Evolutionary conservation across 768 basidiomycete species (phyloP), one percentile per base, ranked within the genome.

Genomic region (Amanita pseudoporphyria): DNA sequence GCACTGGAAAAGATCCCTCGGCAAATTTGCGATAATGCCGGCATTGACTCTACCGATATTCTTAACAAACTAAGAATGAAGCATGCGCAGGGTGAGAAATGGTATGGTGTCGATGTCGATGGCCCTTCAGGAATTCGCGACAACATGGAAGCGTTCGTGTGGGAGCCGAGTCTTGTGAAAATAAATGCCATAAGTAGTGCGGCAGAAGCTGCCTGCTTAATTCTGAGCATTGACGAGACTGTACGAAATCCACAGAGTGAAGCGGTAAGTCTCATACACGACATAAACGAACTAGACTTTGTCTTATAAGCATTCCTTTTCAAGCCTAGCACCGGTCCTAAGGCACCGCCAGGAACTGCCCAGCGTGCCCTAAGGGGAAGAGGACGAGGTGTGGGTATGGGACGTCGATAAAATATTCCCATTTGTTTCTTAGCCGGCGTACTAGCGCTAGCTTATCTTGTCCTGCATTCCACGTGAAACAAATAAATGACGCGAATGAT

Each of bases 11-110:
- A 96, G 56, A 97, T 99, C 61, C 96, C 96, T 24, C 83, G 96
- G 26, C 95, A 98, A 64, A 97, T 99, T 52, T 97, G 90, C 64
- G 95, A 98, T 66, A 99, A 99, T 60, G 96, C 96, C 7, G 96
- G 96, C 18, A 70, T 98, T 26, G 96, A 99, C 67, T 93, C 96
- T 2, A 98, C 94, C 5, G 96, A 98, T 62, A 82, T 98, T 49
- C 71, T 99, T 39, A 98, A 98, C 71, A 96, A 96, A 65, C 79
- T 99, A 48, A 84, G 96, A 47, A 97, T 96, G 91, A 83, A 85
- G 57, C 94, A 98, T 62, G 91, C 92, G 0, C 78, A 78, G 50
- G 89, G 88, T 13, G 85, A 90, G 47, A 80, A 72, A 50, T 97
- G 93, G 93, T 84, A 77, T 39, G 96, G 96, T 53, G 93, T 98